These are phyloP conservation scores for Oenanthe javanica DNA, from an alignment of 140 eudicot genomes.

Conservation along the genomic window DNA sequence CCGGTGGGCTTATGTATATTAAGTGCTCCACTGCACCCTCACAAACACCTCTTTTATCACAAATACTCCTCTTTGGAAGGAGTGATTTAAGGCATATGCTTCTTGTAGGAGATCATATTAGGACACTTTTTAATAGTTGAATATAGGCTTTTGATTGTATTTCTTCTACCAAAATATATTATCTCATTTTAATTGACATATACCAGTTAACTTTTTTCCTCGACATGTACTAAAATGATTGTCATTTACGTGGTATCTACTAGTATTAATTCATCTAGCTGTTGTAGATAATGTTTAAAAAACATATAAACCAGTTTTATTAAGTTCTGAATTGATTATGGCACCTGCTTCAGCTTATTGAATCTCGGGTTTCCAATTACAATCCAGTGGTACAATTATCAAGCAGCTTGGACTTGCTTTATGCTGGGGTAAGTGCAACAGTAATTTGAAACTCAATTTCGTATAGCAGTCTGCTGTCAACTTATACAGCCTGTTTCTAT, in stretches of 20 bases:
- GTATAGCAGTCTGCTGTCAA: not conserved
- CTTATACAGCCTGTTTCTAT: not conserved
- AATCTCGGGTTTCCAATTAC: slow-evolving; percentile 67
- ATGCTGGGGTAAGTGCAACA: slow-evolving; percentile 56
- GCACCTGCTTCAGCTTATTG: slow-evolving; percentile 47
- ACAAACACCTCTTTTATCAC: not conserved
- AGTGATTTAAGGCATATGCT: not conserved
- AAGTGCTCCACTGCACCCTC: not conserved
- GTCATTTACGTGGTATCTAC: not conserved
- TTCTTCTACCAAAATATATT: not conserved
- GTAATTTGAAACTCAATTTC: not conserved
- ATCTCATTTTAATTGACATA: not conserved
- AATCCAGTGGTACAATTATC: slow-evolving; percentile 43
- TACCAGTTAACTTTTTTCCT: not conserved
- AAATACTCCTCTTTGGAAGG: not conserved
- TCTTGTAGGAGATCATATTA: not conserved
- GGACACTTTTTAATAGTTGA: not conserved
- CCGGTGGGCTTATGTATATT: not conserved
- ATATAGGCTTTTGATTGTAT: not conserved
- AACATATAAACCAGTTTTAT: not conserved
- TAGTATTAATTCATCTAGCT: not conserved
- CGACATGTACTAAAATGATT: not conserved
- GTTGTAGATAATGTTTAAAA: not conserved
- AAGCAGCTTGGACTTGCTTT: slow-evolving; percentile 66
- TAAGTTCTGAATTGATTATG: not conserved